Percentiles rank a stretch among this genome's conserved stretches.
phyloP scores from a whole-genome alignment of 2,329 filamentous ascomycete species.

The Claviceps spartinae region DNA sequence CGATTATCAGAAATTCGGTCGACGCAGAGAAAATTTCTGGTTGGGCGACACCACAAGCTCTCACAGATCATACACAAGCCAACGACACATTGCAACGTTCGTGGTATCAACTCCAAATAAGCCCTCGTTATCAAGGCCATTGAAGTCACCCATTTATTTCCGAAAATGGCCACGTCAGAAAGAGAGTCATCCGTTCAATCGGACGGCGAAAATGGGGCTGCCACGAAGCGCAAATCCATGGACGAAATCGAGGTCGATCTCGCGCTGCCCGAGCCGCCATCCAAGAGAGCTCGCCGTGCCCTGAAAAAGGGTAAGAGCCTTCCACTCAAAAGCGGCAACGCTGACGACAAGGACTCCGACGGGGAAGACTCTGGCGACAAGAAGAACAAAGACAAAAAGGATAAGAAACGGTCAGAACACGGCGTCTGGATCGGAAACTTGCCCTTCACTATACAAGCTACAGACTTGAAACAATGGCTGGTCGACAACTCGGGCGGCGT shows the following conservation, averaged over 20 bases:
- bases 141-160: not conserved
- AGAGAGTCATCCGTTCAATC: constrained; percentile 2
- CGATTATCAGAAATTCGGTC: not conserved
- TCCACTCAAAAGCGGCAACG: constrained; percentile 24
- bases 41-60: not conserved
- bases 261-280: constrained; percentile 78
- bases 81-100: not conserved
- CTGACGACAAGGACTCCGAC: constrained; percentile 20
- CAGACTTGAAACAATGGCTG: constrained; percentile 69
- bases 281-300: constrained; percentile 81
- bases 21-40: not conserved
- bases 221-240: constrained; percentile 53
- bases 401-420: constrained; percentile 56
- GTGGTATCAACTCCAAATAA: no score
- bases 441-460: constrained; percentile 64
- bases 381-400: constrained; percentile 25
- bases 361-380: constrained; percentile 20
- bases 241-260: constrained; percentile 84
- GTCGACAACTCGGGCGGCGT: constrained; percentile 53
- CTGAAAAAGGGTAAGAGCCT: constrained; percentile 69
- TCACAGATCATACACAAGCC: not conserved
- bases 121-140: not conserved
- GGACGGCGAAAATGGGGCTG: constrained; percentile 9
- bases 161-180: constrained; percentile 8
- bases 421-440: constrained; percentile 96